phyloP scores from a whole-genome alignment of 2,329 filamentous ascomycete genomes.

The Thelonectria rubi region DNA sequence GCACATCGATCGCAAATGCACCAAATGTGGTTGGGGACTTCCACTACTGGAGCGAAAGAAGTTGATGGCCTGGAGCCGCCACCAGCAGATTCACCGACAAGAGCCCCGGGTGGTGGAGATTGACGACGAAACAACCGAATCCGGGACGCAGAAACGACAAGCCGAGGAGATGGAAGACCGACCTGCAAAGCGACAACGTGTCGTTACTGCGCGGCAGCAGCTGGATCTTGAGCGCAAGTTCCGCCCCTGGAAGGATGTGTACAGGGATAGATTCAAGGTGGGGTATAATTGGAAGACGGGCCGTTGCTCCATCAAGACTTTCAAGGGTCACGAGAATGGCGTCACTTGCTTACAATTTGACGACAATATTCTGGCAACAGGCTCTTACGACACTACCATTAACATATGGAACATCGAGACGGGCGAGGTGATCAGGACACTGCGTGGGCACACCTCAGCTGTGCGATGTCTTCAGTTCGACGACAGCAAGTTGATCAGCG shows the following conservation, averaged over 20 bases:
- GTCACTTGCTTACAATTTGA: constrained; percentile 68
- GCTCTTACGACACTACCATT: constrained; percentile 93
- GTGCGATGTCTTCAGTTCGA: constrained; percentile 94
- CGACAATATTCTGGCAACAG: constrained; percentile 89
- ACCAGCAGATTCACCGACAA: constrained; percentile 71
- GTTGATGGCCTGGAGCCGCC: constrained; percentile 84
- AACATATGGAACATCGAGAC: constrained; percentile 97
- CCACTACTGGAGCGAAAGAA: constrained; percentile 89
- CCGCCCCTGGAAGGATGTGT: constrained; percentile 93
- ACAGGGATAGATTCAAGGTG: constrained; percentile 93
- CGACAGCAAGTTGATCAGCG: constrained; percentile 88
- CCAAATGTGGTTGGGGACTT: constrained; percentile 94
- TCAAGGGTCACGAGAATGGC: constrained; percentile 88
- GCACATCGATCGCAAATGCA: constrained; percentile 92
- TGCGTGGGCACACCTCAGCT: constrained; percentile 82
- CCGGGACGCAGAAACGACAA: constrained; percentile 48
- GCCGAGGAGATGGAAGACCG: constrained; percentile 43
- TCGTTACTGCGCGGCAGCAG: constrained; percentile 44
- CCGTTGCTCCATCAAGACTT: constrained; percentile 82
- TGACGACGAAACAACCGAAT: constrained; percentile 37
- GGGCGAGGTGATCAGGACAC: constrained; percentile 83
- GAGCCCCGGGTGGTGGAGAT: constrained; percentile 41
- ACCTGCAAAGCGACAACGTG: constrained; percentile 48
- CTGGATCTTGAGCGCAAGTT: constrained; percentile 58
- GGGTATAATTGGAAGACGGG: constrained; percentile 98